Percentiles rank a stretch among this genome's conserved stretches.
These are phyloP conservation scores for Paralagenidium karlingii DNA, from an alignment of 352 stramenopile species.

Conservation along the genomic window DNA sequence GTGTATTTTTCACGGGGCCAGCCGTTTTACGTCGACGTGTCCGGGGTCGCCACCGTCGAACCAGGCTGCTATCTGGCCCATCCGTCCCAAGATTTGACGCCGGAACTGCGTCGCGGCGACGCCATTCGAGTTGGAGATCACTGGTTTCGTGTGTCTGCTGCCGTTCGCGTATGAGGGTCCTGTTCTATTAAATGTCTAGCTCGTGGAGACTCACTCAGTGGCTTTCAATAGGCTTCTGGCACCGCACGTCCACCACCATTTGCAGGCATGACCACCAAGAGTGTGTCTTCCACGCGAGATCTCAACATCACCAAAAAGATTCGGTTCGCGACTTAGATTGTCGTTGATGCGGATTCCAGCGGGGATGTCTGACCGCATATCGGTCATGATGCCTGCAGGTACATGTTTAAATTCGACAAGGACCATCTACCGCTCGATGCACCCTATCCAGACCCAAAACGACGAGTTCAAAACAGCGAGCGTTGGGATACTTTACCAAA, in stretches of 20 bases:
- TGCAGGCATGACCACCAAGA: slow-evolving; percentile 57
- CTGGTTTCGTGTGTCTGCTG: slow-evolving; percentile 70
- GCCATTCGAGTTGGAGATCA: slow-evolving; percentile 62
- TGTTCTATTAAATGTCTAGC: neutral
- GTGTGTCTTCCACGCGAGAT: slow-evolving; percentile 65
- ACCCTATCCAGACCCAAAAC: slow-evolving; percentile 60
- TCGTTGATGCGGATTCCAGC: neutral
- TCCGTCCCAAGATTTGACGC: slow-evolving; percentile 45
- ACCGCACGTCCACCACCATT: slow-evolving; percentile 47
- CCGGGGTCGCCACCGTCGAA: slow-evolving; percentile 55
- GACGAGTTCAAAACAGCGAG: too few relatives aligned
- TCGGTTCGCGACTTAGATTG: slow-evolving; percentile 11
- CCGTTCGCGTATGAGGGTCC: slow-evolving; percentile 34
- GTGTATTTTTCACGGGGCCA: slow-evolving; percentile 64
- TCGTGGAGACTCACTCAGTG: neutral
- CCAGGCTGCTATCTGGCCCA: slow-evolving; percentile 53
- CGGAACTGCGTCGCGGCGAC: slow-evolving; percentile 63
- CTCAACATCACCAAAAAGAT: slow-evolving; percentile 78
- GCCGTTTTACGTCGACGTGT: slow-evolving; percentile 63
- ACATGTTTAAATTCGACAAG: slow-evolving; percentile 78
- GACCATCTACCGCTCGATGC: slow-evolving; percentile 67
- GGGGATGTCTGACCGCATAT: neutral
- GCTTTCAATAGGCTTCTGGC: slow-evolving; percentile 27
- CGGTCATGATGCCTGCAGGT: slow-evolving; percentile 11
- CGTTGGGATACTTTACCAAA: slow-evolving; percentile 63